Percentiles rank a stretch among this genome's conserved stretches.
These are phyloP conservation scores for Verruconis gallopava DNA, from an alignment of 2,329 filamentous ascomycete genomes.

Conservation along the genomic window DNA sequence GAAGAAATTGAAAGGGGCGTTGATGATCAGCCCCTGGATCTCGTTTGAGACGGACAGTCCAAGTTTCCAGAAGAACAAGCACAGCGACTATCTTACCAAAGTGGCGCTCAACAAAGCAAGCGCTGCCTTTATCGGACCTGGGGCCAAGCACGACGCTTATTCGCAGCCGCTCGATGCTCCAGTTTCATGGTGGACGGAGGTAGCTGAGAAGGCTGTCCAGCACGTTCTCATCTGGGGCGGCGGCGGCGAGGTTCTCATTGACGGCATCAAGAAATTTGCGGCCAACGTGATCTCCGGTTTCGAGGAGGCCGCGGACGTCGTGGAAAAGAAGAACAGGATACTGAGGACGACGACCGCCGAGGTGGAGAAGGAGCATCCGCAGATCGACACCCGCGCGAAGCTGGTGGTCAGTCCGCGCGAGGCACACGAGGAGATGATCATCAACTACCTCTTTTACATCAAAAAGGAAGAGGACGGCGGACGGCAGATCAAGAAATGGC, in stretches of 20 bases:
- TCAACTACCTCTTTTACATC: conserved; percentile 20
- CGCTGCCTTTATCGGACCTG: conserved; percentile 5
- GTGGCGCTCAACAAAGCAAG: conserved; percentile 4
- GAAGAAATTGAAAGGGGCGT: conserved; percentile 1
- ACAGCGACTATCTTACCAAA: conserved; percentile 7
- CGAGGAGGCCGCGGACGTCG: conserved; percentile 15
- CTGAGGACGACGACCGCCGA: background rate
- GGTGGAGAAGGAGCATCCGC: background rate
- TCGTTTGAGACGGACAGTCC: conserved; percentile 6
- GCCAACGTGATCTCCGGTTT: conserved; percentile 32
- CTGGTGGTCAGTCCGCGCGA: conserved; percentile 25
- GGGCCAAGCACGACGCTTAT: conserved; percentile 10
- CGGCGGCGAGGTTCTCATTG: conserved; percentile 42
- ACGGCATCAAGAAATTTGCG: conserved; percentile 41
- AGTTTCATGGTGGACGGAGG: conserved; percentile 38
- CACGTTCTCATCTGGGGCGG: conserved; percentile 42
- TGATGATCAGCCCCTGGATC: conserved; percentile 7
- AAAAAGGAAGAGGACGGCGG: conserved; percentile 2
- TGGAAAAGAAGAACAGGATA: conserved; percentile 10
- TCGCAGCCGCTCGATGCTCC: conserved; percentile 3
- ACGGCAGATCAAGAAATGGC: conserved; percentile 7
- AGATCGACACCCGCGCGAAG: conserved; percentile 5
- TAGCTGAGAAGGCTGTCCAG: conserved; percentile 29
- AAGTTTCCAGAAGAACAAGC: conserved; percentile 2
- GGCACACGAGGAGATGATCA: conserved; percentile 30